These are phyloP conservation scores for Globisporangium irregulare DNA, from an alignment of 352 stramenopile genomes.

Conservation along the genomic window DNA sequence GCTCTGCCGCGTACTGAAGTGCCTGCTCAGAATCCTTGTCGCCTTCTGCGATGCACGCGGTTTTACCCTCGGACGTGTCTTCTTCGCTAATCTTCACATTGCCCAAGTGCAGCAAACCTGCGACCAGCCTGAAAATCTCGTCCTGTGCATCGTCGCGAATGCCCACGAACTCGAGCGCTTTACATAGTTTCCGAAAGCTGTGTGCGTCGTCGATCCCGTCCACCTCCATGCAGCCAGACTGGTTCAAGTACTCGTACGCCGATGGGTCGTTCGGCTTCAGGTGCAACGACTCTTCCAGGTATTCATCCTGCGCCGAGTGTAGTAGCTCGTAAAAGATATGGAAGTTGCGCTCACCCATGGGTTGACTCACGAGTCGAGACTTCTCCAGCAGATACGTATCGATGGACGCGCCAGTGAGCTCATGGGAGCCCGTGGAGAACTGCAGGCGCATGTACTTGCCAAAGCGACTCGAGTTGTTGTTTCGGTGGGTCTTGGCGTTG, in stretches of 20 bases:
- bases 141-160: constrained; percentile 61
- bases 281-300: constrained; percentile 46
- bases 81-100: constrained; percentile 74
- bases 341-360: constrained; percentile 79
- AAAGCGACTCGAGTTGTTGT: constrained; percentile 91
- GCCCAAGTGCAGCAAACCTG: constrained; percentile 71
- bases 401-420: constrained; percentile 81
- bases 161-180: constrained; percentile 67
- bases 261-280: constrained; percentile 57
- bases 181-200: constrained; percentile 67
- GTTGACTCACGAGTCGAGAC: constrained; percentile 75
- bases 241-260: constrained; percentile 69
- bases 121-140: constrained; percentile 75
- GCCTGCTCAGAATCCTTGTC: constrained; percentile 48
- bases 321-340: constrained; percentile 87
- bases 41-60: constrained; percentile 47
- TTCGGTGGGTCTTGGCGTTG: constrained; percentile 87
- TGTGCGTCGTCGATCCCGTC: constrained; percentile 68
- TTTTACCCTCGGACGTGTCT: constrained; percentile 73
- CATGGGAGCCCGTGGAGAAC: constrained; percentile 59
- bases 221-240: constrained; percentile 69
- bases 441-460: constrained; percentile 91
- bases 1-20: constrained; percentile 43
- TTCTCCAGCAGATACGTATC: constrained; percentile 84
- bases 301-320: constrained; percentile 49